Base-by-base conservation (phyloP, 2,329 filamentous ascomycete genomes). In the Diaporthe longicolla region DNA sequence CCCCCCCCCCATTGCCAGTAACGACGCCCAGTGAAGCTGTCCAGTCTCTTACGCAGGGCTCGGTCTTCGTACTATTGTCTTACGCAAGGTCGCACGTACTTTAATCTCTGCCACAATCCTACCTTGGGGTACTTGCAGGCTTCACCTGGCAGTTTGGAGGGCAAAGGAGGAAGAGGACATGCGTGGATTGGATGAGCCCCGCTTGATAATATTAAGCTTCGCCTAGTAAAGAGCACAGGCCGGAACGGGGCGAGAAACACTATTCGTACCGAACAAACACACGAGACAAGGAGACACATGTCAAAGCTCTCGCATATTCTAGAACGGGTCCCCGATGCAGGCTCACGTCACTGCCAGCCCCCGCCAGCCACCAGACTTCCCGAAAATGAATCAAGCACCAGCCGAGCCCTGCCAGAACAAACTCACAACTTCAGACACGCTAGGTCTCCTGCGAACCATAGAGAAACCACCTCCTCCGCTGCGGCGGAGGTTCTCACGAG, bases 251-350 rank as follows among this genome's bases (percentile, higher is more conserved):
- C 24, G 1, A 68, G 15, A 13, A 4, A 40, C 10, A 52, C n/a
- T 24, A 68, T 3, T 10, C 11, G 9, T 37, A 26, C 10, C 10
- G 15, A 40, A 54, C n/a, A 54, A 40, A 68, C 45, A 52, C 29
- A 54, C 45, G 21, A 10, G 4, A 65, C 40, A 54, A 11, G n/a
- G 7, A 54, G 29, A 48, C n/a, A 40, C 32, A 32, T 54, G 63
- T 40, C 45, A 54, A 58, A 68, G 48, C 63, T 37, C 45, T 40
- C 48, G n/a, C 48, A 52, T 52, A 52, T 52, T 52, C 45, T 32
- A 66, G 63, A 54, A 52, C 63, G 26, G 5, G 17, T 19, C 32
- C 21, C 15, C 40, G 19, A 54, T 54, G 48, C 48, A 52, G 11
- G n/a, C 7, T 52, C 32, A 66, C 26, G 45, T 66, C 61, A 37